phyloP scores from a whole-genome alignment of 345 rosid species.

The Populus euphratica region DNA sequence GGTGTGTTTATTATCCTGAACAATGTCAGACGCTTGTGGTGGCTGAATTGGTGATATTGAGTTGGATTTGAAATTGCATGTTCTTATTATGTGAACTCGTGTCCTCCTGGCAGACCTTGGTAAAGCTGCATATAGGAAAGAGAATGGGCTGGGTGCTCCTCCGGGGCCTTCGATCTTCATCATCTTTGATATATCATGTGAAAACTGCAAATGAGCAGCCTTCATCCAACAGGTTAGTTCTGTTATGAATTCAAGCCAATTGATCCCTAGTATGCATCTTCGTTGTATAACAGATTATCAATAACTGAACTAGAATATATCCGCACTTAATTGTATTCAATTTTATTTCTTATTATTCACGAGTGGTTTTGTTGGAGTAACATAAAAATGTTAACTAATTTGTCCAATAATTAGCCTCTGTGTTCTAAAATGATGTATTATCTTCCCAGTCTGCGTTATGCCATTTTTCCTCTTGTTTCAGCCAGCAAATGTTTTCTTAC shows the following conservation, averaged over 20 bases:
- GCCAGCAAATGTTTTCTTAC: background rate
- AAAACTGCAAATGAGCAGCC: constrained; percentile 28
- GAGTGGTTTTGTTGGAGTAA: background rate
- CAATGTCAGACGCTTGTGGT: constrained; percentile 9
- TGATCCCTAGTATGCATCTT: background rate
- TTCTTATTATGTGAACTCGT: constrained; percentile 23
- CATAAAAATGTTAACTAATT: background rate
- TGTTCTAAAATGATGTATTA: background rate
- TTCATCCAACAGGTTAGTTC: constrained; percentile 22
- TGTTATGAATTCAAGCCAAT: background rate
- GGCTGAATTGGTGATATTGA: constrained; percentile 11
- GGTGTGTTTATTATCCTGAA: constrained; percentile 30
- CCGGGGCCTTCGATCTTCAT: constrained; percentile 10
- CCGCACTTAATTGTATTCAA: background rate
- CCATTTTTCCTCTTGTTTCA: background rate
- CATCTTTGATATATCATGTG: constrained; percentile 19
- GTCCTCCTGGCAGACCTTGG: constrained; percentile 32
- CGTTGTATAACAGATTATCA: background rate
- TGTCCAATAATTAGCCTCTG: background rate
- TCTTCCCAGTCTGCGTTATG: background rate
- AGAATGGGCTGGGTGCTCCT: constrained; percentile 24
- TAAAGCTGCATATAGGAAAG: constrained; percentile 33
- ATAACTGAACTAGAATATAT: background rate
- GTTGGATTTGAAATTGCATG: background rate
- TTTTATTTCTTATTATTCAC: background rate